These are phyloP conservation scores for Postia placenta DNA, from an alignment of 768 basidiomycete species.

Conservation along the genomic window DNA sequence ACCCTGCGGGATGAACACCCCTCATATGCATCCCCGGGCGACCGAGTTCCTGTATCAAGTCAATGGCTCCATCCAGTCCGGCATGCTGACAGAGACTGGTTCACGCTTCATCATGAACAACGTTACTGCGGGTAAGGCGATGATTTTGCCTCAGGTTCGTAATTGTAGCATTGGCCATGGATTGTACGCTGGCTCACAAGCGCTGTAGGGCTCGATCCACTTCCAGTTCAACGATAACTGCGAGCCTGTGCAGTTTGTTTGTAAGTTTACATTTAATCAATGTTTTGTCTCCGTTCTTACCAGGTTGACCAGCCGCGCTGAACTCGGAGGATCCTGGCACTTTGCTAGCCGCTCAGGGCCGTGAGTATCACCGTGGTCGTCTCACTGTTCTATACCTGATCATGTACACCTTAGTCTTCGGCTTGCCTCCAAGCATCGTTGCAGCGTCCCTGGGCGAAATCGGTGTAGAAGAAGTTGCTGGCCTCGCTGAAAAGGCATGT, in stretches of 20 bases:
- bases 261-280: neutral
- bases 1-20: conserved; percentile 30
- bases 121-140: conserved; percentile 16
- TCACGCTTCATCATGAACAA: conserved; percentile 22
- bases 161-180: neutral
- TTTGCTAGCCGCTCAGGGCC: conserved; percentile 20
- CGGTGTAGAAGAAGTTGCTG: conserved; percentile 22
- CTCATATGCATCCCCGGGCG: conserved; percentile 30
- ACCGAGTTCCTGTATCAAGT: conserved; percentile 27
- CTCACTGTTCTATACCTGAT: neutral
- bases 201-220: conserved; percentile 21
- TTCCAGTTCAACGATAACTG: conserved; percentile 24
- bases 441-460: conserved; percentile 23
- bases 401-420: conserved; percentile 18
- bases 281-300: neutral
- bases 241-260: conserved; percentile 22
- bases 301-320: conserved; percentile 15
- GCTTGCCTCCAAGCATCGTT: conserved; percentile 24
- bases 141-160: conserved; percentile 19
- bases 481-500: conserved; percentile 17
- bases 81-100: conserved; percentile 26
- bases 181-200: neutral
- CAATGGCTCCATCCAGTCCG: conserved; percentile 22
- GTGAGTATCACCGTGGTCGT: conserved; percentile 19
- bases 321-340: conserved; percentile 24